Percentiles rank a stretch among this genome's conserved stretches.
Conservation (phyloP, 2,329 filamentous ascomycete genomes). For the Hymenoscyphus linearis region DNA sequence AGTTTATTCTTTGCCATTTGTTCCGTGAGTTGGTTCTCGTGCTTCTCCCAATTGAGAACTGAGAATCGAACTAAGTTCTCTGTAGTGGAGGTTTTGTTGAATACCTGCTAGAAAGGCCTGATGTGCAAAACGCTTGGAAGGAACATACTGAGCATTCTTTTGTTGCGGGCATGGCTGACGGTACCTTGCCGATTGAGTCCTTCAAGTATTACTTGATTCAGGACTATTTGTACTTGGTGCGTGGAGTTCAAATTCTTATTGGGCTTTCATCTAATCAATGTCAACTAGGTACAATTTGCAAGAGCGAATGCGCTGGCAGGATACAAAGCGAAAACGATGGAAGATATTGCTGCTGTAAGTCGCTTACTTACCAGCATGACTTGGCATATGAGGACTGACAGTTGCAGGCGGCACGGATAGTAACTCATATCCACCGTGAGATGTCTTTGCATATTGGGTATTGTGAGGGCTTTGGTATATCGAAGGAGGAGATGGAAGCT, state of each 20-base stretch:
- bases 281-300: slow-evolving; percentile 70
- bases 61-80: not conserved
- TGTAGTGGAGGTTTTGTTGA: slow-evolving; percentile 71
- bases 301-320: slow-evolving; percentile 78
- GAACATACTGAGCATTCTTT: slow-evolving; percentile 78
- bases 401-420: slow-evolving; percentile 59
- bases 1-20: slow-evolving; percentile 60
- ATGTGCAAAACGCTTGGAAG: slow-evolving; percentile 71
- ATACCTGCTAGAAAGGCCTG: slow-evolving; percentile 69
- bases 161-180: slow-evolving; percentile 69
- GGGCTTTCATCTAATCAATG: slow-evolving; percentile 4
- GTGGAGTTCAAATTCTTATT: slow-evolving; percentile 19
- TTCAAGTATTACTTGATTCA: slow-evolving; percentile 90
- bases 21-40: slow-evolving; percentile 38
- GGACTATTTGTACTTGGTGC: slow-evolving; percentile 83
- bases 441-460: slow-evolving; percentile 78
- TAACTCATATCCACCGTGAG: slow-evolving; percentile 72
- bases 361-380: not conserved
- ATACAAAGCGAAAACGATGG: slow-evolving; percentile 74
- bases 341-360: slow-evolving; percentile 65
- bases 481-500: slow-evolving; percentile 64
- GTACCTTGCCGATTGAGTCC: slow-evolving; percentile 65
- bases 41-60: not conserved
- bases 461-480: slow-evolving; percentile 75
- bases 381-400: not conserved